A percentile compares a stretch with the other conserved stretches of the same genome.
Conservation (phyloP, 176 grass and related monocot species). For the Elymus sibiricus region DNA sequence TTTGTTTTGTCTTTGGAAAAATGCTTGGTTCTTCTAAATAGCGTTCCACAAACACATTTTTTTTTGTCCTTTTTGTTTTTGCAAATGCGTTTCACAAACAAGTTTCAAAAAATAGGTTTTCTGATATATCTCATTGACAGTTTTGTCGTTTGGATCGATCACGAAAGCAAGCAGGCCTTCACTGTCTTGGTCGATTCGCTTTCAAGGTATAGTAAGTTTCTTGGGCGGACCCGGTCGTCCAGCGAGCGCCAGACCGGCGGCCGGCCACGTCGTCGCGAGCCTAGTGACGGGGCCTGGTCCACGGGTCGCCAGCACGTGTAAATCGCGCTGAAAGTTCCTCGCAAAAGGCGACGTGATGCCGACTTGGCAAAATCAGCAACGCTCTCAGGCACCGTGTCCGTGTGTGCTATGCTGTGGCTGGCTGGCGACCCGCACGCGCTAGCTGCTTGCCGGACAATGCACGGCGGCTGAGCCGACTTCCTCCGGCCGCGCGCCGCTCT, state of each 20-base stretch:
- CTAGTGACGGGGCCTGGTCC: neutral
- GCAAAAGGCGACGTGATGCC: neutral
- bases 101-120: too few species aligned
- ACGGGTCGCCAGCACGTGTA: neutral
- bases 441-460: neutral
- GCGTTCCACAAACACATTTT: too few species aligned
- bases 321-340: neutral
- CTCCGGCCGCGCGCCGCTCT: too few species aligned
- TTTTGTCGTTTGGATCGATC: neutral
- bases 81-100: too few species aligned
- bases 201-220: neutral
- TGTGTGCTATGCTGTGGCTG: neutral
- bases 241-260: neutral
- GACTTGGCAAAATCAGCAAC: neutral
- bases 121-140: neutral
- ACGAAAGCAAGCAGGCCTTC: neutral
- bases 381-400: too few species aligned
- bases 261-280: neutral
- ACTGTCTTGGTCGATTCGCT: neutral
- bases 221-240: neutral
- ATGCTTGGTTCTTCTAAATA: too few species aligned
- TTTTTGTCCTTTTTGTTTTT: too few species aligned
- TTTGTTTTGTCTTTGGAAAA: too few species aligned
- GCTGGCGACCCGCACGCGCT: neutral
- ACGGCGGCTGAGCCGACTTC: neutral